A percentile compares a stretch with the other conserved stretches of the same genome.
phyloP scores from a whole-genome alignment of 345 rosid species.

The Triadica sebifera region DNA sequence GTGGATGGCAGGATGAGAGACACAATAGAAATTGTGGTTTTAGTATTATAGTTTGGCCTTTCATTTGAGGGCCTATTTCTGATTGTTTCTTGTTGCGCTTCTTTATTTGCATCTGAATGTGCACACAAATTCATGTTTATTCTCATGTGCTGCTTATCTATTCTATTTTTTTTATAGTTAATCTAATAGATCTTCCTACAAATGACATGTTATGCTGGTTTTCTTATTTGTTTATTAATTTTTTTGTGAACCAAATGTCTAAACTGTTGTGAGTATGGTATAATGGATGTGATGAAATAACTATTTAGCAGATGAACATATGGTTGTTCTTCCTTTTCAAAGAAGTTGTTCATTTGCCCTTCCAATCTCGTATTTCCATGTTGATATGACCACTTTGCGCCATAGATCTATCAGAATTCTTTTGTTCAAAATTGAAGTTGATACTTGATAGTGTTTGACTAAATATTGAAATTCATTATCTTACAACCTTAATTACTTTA shows the following conservation, averaged over 20 bases:
- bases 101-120: neutral
- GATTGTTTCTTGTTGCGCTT: neutral
- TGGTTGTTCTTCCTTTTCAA: neutral
- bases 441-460: neutral
- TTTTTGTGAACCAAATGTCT: neutral
- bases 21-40: neutral
- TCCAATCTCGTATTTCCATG: neutral
- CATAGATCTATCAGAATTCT: neutral
- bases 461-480: neutral
- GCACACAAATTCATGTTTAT: neutral
- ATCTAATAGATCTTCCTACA: neutral
- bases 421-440: neutral
- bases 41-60: neutral
- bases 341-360: neutral
- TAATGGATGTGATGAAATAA: neutral
- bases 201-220: neutral
- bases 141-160: neutral
- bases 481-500: neutral
- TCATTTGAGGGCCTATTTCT: slow-evolving; percentile 10
- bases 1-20: neutral
- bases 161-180: neutral
- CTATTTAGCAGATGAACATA: slow-evolving; percentile 3
- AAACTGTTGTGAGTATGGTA: neutral
- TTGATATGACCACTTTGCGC: neutral
- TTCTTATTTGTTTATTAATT: neutral